A percentile compares a stretch with the other conserved stretches of the same genome.
Evolutionary conservation across 2,329 filamentous ascomycete genomes (phyloP).

Genomic region (Aureobasidium lini): DNA sequence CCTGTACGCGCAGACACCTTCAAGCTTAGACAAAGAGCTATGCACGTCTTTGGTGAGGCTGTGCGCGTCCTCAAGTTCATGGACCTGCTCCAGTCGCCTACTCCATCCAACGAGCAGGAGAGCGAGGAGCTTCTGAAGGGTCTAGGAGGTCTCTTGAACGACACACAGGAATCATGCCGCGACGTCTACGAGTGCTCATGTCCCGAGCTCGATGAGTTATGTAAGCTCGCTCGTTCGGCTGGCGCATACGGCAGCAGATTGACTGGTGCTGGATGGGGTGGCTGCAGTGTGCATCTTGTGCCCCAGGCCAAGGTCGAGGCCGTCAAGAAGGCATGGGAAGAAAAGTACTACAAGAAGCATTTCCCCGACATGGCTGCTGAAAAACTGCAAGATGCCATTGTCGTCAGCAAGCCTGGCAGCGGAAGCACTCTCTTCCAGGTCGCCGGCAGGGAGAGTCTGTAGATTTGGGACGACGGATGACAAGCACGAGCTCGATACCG

Average conservation of each 20-base stretch:
- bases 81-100: slow-evolving; percentile 53
- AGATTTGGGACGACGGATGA: background rate
- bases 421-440: slow-evolving; percentile 43
- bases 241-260: slow-evolving; percentile 79
- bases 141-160: slow-evolving; percentile 79
- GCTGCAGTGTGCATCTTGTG: slow-evolving; percentile 89
- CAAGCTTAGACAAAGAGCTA: slow-evolving; percentile 76
- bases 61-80: slow-evolving; percentile 79
- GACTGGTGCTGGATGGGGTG: slow-evolving; percentile 94
- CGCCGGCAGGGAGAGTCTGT: slow-evolving; percentile 17
- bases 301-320: slow-evolving; percentile 71
- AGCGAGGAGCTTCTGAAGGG: slow-evolving; percentile 60
- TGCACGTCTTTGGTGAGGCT: slow-evolving; percentile 88
- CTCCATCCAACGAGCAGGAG: slow-evolving; percentile 40
- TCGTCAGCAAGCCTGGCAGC: slow-evolving; percentile 79
- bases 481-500: background rate
- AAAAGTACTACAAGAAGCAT: slow-evolving; percentile 72
- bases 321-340: slow-evolving; percentile 69
- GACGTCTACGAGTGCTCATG: slow-evolving; percentile 88
- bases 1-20: slow-evolving; percentile 82
- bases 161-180: slow-evolving; percentile 80
- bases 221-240: slow-evolving; percentile 65
- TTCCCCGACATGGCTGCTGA: slow-evolving; percentile 62
- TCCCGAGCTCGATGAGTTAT: slow-evolving; percentile 85
- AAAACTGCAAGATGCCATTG: slow-evolving; percentile 69